These are phyloP conservation scores for Sugiyamaella castrensis DNA, from an alignment of 1,139 yeast genomes.

Conservation along the genomic window DNA sequence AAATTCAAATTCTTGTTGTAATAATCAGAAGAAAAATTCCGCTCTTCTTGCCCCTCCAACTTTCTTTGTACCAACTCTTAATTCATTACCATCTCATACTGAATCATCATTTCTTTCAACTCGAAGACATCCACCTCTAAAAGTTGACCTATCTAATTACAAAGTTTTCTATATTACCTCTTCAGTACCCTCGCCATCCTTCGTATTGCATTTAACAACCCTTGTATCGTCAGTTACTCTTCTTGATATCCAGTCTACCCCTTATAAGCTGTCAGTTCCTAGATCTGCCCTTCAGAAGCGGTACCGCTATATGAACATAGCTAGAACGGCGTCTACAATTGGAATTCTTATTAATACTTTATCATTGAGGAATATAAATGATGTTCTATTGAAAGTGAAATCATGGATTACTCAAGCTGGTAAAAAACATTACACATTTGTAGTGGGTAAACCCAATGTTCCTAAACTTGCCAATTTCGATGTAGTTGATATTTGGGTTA, in stretches of 20 bases:
- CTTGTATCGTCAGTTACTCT: conserved; percentile 52
- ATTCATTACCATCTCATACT: conserved; percentile 5
- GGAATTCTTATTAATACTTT: conserved; percentile 90
- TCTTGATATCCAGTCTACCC: conserved; percentile 20
- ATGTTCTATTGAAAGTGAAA: conserved; percentile 57
- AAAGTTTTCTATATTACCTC: conserved; percentile 58
- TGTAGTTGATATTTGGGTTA: conserved; percentile 87
- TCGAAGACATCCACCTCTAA: conserved; percentile 23
- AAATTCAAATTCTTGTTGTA: not conserved
- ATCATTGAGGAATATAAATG: conserved; percentile 68
- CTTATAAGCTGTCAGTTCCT: conserved; percentile 48
- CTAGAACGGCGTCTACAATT: conserved; percentile 85
- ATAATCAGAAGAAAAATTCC: conserved; percentile 4
- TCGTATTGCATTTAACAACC: conserved; percentile 71
- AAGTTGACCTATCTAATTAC: conserved; percentile 36
- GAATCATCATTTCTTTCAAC: conserved; percentile 23
- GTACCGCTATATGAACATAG: conserved; percentile 80
- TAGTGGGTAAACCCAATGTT: conserved; percentile 98
- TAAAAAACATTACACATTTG: conserved; percentile 88
- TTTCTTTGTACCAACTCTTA: conserved; percentile 12
- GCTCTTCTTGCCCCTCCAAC: conserved; percentile 11
- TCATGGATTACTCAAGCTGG: conserved; percentile 67
- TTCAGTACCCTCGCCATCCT: conserved; percentile 72
- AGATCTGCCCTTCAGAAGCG: conserved; percentile 71
- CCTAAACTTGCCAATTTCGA: conserved; percentile 96